Evolutionary conservation across 768 basidiomycete genomes (phyloP).

Genomic region (Russula olivacea): DNA sequence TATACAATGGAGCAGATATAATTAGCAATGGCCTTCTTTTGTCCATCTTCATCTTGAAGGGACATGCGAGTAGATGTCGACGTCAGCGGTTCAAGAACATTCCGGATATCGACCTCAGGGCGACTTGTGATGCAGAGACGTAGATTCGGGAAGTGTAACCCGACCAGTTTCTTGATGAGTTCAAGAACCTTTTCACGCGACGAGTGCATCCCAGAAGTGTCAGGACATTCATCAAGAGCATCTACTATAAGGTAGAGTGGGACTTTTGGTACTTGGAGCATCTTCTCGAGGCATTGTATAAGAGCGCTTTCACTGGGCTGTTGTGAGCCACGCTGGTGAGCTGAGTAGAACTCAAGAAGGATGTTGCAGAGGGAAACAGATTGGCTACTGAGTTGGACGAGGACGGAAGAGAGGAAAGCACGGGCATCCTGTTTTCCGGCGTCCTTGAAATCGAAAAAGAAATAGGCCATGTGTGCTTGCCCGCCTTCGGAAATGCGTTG

Average conservation of each 20-base stretch:
- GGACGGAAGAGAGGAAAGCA: background rate
- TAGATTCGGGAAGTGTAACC: background rate
- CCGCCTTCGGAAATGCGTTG: background rate
- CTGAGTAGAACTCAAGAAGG: background rate
- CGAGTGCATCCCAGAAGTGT: too few relatives aligned
- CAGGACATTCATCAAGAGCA: too few relatives aligned
- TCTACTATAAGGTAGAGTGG: background rate
- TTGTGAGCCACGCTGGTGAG: background rate
- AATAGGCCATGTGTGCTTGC: background rate
- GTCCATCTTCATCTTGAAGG: background rate
- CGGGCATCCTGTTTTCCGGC: background rate
- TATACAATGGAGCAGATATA: background rate
- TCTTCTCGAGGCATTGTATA: background rate
- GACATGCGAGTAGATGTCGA: background rate
- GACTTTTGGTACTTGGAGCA: background rate
- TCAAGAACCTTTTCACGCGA: background rate
- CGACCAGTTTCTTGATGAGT: background rate
- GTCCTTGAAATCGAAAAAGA: slow-evolving; percentile 1
- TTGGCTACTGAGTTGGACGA: background rate
- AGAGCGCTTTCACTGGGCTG: background rate
- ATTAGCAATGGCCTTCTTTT: background rate
- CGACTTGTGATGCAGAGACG: background rate
- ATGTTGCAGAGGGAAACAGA: background rate
- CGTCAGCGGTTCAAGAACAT: background rate
- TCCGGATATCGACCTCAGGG: too few relatives aligned